A percentile compares a stretch with the other conserved stretches of the same genome.
phyloP scores from a whole-genome alignment of 148 eudicot genomes.

The Vaccinium myrtillus region DNA sequence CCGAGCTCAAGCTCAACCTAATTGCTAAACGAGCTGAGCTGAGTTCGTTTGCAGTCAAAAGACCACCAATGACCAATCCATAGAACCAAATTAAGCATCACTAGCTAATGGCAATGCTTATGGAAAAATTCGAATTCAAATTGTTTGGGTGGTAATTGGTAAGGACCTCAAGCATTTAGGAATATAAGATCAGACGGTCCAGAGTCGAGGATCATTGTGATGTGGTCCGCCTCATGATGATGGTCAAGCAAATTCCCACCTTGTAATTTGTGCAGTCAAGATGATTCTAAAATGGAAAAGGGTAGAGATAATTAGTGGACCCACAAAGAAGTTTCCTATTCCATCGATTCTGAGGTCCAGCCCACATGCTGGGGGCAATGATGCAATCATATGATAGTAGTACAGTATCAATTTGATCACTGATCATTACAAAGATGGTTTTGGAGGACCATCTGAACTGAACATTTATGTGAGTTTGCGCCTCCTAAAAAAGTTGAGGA shows the following conservation, averaged over 20 bases:
- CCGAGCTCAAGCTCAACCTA: no score
- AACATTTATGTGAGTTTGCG: not conserved
- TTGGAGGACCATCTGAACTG: not conserved
- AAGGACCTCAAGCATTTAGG: not conserved
- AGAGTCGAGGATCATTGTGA: not conserved
- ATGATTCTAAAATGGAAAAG: not conserved
- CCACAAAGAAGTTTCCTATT: not conserved
- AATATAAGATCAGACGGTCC: not conserved
- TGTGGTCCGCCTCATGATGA: conserved; percentile 6
- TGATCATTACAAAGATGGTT: no score
- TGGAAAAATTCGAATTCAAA: not conserved
- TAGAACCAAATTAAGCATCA: no score
- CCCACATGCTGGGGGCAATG: not conserved
- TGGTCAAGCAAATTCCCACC: not conserved
- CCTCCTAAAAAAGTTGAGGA: not conserved
- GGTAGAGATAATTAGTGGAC: not conserved
- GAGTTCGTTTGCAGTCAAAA: no score
- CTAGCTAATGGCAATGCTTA: no score
- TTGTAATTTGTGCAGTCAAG: conserved; percentile 7
- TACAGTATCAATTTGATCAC: not conserved
- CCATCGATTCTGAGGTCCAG: not conserved
- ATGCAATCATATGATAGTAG: not conserved
- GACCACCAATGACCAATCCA: no score
- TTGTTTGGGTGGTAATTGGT: not conserved
- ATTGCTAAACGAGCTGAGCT: no score